A percentile compares a stretch with the other conserved stretches of the same genome.
phyloP scores from a whole-genome alignment of 1,284 basidiomycete species.

The Trichosporon asahii region DNA sequence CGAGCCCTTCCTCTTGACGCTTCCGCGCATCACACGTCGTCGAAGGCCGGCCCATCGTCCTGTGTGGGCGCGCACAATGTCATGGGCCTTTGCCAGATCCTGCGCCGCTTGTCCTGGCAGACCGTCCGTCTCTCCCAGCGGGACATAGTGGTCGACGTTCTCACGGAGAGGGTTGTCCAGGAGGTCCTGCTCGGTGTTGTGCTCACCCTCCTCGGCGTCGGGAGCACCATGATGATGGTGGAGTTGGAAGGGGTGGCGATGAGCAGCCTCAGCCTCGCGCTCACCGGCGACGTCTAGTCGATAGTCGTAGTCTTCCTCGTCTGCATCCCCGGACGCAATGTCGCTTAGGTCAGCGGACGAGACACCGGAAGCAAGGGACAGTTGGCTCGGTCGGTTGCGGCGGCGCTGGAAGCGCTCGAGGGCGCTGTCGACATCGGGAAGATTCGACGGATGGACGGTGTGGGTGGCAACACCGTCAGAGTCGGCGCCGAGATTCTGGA shows the following conservation, averaged over 20 bases:
- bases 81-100: conserved; percentile 38
- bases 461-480: neutral
- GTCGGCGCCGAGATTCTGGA: neutral
- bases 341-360: conserved; percentile 15
- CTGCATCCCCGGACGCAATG: neutral
- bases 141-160: conserved; percentile 46
- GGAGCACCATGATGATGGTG: neutral
- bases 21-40: conserved; percentile 33
- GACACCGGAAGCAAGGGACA: neutral
- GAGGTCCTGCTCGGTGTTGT: conserved; percentile 17
- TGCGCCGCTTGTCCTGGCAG: conserved; percentile 39
- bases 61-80: conserved; percentile 52
- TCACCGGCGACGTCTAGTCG: conserved; percentile 34
- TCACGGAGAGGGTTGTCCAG: conserved; percentile 32
- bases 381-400: conserved; percentile 1
- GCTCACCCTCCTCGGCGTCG: neutral
- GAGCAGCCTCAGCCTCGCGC: neutral
- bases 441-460: neutral
- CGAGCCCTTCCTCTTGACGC: neutral
- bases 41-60: conserved; percentile 46
- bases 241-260: conserved; percentile 39
- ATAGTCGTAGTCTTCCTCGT: conserved; percentile 51
- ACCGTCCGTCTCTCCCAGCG: conserved; percentile 53
- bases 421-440: conserved; percentile 1
- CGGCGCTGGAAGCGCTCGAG: conserved; percentile 11